Evolutionary conservation across 1,284 basidiomycete genomes (phyloP), one percentile per base, ranked within the genome.

Genomic region (Heterobasidion parviporum): DNA sequence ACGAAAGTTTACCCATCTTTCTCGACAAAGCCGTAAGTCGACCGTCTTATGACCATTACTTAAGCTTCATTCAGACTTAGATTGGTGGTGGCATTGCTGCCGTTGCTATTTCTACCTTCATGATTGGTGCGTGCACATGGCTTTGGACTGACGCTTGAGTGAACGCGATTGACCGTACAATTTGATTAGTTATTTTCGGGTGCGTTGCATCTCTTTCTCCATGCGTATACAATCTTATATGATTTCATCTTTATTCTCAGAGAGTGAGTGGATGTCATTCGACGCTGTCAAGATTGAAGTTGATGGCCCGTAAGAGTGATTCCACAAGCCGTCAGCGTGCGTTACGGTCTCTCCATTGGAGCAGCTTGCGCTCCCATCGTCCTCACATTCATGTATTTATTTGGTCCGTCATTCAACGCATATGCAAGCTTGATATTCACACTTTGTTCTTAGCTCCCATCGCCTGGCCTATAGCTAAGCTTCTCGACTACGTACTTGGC

Each of bases 1-100:
- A 95, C 68, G 93, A 95, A 69, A 92, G 88, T 67, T 81, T 98
- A 53, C 95, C 95, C 20, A 94, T 98, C 60, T 96, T 98, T 68
- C 75, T 97, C 50, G 93, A 98, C 65, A 88, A 85, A 61, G 89
- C 95, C 15, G 87, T 91, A 68, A 58, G 85, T 66, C 4, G 33
- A 6, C 26, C 26, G 26, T 26, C 47, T 63, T 63, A 20, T 54
- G 59, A 60, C 52, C 54, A 48, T 15, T 7, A 16, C 33, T 10
- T 6, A 49, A 26, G 12, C 8, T 35, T n/a, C 34, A 26, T 26
- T 26, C 4, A 26, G 26, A 26, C 41, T 16, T 50, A 85, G 83
- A 73, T 94, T 41, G 91, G 91, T 33, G 92, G 93, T 9, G 94
- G 94, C 18, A 66, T 95, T 15, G 82, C 85, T 18, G 94, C 94